Base-by-base conservation (phyloP, 1,284 basidiomycete species). In the Rhodotorula sp. region DNA sequence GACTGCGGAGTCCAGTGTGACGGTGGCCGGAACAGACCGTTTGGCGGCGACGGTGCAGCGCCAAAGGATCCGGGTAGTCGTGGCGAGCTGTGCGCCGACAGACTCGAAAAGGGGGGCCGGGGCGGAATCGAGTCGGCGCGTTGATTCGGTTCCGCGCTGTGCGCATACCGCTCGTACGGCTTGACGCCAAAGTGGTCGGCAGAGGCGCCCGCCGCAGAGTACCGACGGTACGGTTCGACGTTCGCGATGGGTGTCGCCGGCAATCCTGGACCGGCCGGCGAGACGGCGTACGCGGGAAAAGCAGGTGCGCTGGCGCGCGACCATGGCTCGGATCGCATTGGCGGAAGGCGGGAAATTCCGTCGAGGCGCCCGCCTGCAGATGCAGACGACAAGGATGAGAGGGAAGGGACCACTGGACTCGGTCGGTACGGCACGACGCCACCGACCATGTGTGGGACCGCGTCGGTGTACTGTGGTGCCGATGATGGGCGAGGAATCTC, bases 151-250 rank as follows among this genome's bases (percentile, higher is more conserved):
- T 57, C 60, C 16, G 52, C 46, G 59, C 59, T 31, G 29, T 43
- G 59, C 31, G 51, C 29, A 46, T 56, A 57, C 21, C 59, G 65
- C 65, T 57, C 59, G 60, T 56, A 57, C 21, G 60, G 52, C 52
- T 68, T 71, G 21, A 47, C 62, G 26, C 39, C 34, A 56, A 71
- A 71, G 63, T 71, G 68, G 21, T 71, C 70, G 54, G 65, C 8
- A 39, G 58, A 5, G 8, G 15, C 54, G 48, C 26, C 47, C 31
- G 43, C 62, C 58, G 29, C 52, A 51, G 54, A 21, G 5, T 43
- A 54, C 12, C 54, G 63, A 15, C 46, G 56, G 20, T 48, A 46
- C 16, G 60, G 43, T 21, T 64, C 65, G n/a, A 54, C 49, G 10
- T 51, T 21, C 23, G 51, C 43, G 29, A 31, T 34, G 12, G 58